Percentiles rank a stretch among this genome's conserved stretches.
Conservation (phyloP, 169 alveolate genomes). For the Plasmodium blacklocki region DNA sequence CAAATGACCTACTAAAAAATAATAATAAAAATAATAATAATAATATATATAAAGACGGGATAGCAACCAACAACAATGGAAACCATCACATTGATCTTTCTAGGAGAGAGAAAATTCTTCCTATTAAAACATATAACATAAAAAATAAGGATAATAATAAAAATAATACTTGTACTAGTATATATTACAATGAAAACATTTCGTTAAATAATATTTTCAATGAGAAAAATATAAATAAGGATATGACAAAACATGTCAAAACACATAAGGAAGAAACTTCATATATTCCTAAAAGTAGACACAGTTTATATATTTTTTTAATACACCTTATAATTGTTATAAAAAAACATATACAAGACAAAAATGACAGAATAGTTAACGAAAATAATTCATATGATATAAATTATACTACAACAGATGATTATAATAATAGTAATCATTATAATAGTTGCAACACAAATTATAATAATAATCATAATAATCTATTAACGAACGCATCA, state of each 20-base stretch:
- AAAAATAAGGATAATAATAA: background rate
- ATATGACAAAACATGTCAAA: background rate
- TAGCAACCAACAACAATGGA: too few species aligned
- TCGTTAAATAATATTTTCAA: too few species aligned
- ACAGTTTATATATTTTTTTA: conserved; percentile 32
- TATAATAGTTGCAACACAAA: background rate
- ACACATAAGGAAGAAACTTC: background rate
- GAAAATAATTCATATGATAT: background rate
- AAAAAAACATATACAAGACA: conserved; percentile 39
- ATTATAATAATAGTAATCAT: background rate
- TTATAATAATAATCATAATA: background rate
- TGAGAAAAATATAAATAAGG: background rate
- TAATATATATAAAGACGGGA: background rate
- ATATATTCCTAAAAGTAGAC: background rate
- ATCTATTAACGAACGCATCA: background rate
- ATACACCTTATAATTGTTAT: conserved; percentile 34
- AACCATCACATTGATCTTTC: too few species aligned
- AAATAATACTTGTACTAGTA: background rate
- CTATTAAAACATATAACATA: background rate
- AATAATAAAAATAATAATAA: background rate
- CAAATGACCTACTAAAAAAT: background rate
- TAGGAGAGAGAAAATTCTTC: background rate
- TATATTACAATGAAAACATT: too few species aligned
- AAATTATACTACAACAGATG: background rate
- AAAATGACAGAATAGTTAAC: background rate